Conservation (phyloP, 202 grass and related monocot genomes). For the Elaeis oleifera region DNA sequence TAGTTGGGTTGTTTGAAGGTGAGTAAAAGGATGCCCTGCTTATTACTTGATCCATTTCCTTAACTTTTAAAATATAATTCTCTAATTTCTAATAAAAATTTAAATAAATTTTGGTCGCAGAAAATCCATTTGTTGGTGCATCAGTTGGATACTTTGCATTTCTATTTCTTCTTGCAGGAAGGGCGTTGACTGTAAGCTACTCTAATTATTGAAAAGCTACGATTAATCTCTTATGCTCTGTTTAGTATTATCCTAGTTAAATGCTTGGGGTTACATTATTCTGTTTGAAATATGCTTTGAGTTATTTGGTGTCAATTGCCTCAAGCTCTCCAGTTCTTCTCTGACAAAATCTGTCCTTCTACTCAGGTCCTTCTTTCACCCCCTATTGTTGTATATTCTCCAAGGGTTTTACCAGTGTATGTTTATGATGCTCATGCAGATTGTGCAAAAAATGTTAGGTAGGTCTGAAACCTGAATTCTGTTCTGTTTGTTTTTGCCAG, state of each 20-base stretch:
- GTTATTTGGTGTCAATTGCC: background rate
- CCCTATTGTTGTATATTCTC: slow-evolving; percentile 96
- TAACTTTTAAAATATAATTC: slow-evolving; percentile 7
- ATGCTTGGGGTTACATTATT: background rate
- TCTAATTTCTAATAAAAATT: slow-evolving; percentile 15
- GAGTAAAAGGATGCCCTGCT: slow-evolving; percentile 3
- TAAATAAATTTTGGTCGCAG: slow-evolving; percentile 28
- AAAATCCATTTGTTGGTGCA: slow-evolving; percentile 88
- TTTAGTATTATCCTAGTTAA: slow-evolving; percentile 8
- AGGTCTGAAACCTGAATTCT: slow-evolving; percentile 16
- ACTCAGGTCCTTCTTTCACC: slow-evolving; percentile 90
- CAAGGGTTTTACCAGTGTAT: slow-evolving; percentile 93
- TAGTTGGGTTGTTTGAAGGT: slow-evolving; percentile 94
- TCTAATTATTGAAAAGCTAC: slow-evolving; percentile 28
- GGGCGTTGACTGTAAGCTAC: slow-evolving; percentile 81
- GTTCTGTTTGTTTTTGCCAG: background rate
- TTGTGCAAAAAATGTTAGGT: slow-evolving; percentile 99
- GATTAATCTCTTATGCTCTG: slow-evolving; percentile 11
- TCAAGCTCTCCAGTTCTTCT: background rate
- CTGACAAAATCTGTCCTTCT: slow-evolving; percentile 10
- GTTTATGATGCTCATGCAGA: slow-evolving; percentile 99
- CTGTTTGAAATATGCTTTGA: background rate
- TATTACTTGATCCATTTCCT: slow-evolving; percentile 3
- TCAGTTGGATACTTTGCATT: slow-evolving; percentile 98
- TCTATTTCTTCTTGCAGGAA: slow-evolving; percentile 98